These are phyloP conservation scores for Rutstroemia sp. DNA, from an alignment of 2,329 filamentous ascomycete genomes.

Conservation along the genomic window DNA sequence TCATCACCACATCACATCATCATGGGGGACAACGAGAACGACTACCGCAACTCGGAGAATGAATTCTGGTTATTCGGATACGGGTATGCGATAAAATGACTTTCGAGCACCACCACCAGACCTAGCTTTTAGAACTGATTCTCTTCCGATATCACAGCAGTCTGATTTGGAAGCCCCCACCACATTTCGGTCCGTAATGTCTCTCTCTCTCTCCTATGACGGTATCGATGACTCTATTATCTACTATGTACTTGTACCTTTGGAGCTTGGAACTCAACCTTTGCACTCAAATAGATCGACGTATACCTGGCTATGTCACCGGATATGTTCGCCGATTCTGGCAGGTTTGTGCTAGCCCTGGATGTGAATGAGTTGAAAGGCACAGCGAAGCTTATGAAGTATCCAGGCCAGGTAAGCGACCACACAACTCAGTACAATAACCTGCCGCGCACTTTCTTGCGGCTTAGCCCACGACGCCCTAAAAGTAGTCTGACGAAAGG, in stretches of 20 bases:
- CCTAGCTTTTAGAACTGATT: background rate
- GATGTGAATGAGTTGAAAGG: background rate
- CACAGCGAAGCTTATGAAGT: slow-evolving; percentile 11
- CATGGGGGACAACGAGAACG: background rate
- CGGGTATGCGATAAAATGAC: slow-evolving; percentile 53
- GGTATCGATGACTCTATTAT: background rate
- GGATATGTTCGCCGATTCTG: slow-evolving; percentile 95
- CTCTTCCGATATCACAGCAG: slow-evolving; percentile 48
- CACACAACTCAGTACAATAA: no score
- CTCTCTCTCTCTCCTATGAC: no score
- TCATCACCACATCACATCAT: background rate
- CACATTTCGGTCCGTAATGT: slow-evolving; percentile 71
- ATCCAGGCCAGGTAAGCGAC: slow-evolving; percentile 29
- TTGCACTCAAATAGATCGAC: slow-evolving; percentile 51
- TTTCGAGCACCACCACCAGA: background rate
- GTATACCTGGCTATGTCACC: slow-evolving; percentile 82
- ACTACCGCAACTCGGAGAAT: slow-evolving; percentile 8
- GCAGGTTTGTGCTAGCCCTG: slow-evolving; percentile 62
- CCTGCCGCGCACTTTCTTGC: no score
- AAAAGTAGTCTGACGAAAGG: slow-evolving; percentile 2
- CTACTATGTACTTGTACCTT: background rate
- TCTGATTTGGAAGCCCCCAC: slow-evolving; percentile 96
- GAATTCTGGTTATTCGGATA: slow-evolving; percentile 98
- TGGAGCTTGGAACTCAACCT: background rate
- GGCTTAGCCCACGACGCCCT: background rate